These are phyloP conservation scores for Clarireedia homoeocarpa DNA, from an alignment of 2,329 filamentous ascomycete genomes.

Conservation along the genomic window DNA sequence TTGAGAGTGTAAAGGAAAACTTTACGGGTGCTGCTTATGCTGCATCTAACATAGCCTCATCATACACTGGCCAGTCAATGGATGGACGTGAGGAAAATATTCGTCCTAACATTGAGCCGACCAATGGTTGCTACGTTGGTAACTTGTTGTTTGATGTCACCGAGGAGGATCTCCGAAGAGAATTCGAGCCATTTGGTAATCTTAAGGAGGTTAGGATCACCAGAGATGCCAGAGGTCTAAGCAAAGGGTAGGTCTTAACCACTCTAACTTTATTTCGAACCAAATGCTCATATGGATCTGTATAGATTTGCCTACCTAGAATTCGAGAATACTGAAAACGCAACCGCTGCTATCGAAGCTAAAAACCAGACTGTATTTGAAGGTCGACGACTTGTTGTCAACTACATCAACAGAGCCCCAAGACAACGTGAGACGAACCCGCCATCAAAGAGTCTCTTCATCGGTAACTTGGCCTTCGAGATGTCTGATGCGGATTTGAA, in stretches of 20 bases:
- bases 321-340: slow-evolving; percentile 45
- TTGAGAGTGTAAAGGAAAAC: slow-evolving; percentile 9
- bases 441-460: slow-evolving; percentile 63
- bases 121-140: slow-evolving; percentile 49
- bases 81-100: background rate
- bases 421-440: slow-evolving; percentile 27
- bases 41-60: slow-evolving; percentile 11
- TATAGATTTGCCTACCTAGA: slow-evolving; percentile 59
- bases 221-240: slow-evolving; percentile 53
- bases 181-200: slow-evolving; percentile 50
- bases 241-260: slow-evolving; percentile 53
- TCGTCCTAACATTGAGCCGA: slow-evolving; percentile 4
- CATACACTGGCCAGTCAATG: background rate
- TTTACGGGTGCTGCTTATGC: slow-evolving; percentile 7
- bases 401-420: slow-evolving; percentile 37
- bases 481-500: slow-evolving; percentile 79
- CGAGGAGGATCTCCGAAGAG: slow-evolving; percentile 47
- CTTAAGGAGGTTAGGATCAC: slow-evolving; percentile 47
- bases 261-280: background rate
- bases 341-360: slow-evolving; percentile 46
- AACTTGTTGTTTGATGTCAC: slow-evolving; percentile 65
- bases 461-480: slow-evolving; percentile 82
- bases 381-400: slow-evolving; percentile 55
- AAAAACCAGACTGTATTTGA: slow-evolving; percentile 54
- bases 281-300: background rate